These are phyloP conservation scores for Calcarisporium arbuscula DNA, from an alignment of 2,329 filamentous ascomycete species.

Conservation along the genomic window DNA sequence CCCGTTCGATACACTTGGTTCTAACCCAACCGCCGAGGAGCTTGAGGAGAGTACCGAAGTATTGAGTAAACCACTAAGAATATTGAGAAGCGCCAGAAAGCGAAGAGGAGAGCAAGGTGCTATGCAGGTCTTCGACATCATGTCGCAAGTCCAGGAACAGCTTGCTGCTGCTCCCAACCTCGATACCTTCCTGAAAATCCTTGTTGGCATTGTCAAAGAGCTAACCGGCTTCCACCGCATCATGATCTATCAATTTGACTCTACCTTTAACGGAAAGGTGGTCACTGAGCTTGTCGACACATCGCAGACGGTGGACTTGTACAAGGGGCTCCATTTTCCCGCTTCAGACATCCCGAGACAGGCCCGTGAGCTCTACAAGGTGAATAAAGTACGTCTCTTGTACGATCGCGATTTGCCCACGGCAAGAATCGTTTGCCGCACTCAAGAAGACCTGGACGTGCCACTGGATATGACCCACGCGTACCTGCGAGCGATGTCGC, in stretches of 20 bases:
- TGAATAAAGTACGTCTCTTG: slow-evolving; percentile 82
- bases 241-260: slow-evolving; percentile 90
- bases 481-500: slow-evolving; percentile 84
- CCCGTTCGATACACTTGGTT: slow-evolving; percentile 68
- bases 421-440: slow-evolving; percentile 74
- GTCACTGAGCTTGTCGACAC: slow-evolving; percentile 84
- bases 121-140: slow-evolving; percentile 87
- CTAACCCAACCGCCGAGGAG: slow-evolving; percentile 68
- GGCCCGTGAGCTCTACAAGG: slow-evolving; percentile 79
- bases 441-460: slow-evolving; percentile 62
- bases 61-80: slow-evolving; percentile 68
- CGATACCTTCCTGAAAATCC: slow-evolving; percentile 68
- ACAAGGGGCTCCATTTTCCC: slow-evolving; percentile 82
- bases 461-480: slow-evolving; percentile 80
- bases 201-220: slow-evolving; percentile 83
- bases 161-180: slow-evolving; percentile 65
- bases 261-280: slow-evolving; percentile 74
- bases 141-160: slow-evolving; percentile 88
- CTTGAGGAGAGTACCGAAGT: slow-evolving; percentile 69
- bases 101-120: slow-evolving; percentile 71
- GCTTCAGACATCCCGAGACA: slow-evolving; percentile 82
- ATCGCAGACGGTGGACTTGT: slow-evolving; percentile 71
- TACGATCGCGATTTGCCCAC: slow-evolving; percentile 81
- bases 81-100: slow-evolving; percentile 69
- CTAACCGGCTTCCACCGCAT: slow-evolving; percentile 86